A percentile compares a stretch with the other conserved stretches of the same genome.
Conservation (phyloP, 495 filamentous ascomycete genomes). For the Paragyromitra xinjiangensis region DNA sequence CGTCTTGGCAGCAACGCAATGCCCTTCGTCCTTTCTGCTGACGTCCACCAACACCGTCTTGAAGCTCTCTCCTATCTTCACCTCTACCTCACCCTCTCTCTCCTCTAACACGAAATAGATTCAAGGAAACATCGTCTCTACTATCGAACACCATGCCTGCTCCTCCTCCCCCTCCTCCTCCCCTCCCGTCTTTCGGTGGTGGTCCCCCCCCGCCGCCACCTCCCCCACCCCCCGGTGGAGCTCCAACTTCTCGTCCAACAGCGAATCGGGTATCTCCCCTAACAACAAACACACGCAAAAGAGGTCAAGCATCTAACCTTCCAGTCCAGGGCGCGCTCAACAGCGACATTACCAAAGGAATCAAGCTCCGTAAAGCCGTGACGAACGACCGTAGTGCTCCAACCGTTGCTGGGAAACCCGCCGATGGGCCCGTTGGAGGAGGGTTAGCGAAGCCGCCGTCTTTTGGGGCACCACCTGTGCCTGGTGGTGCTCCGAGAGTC, state of each 20-base stretch:
- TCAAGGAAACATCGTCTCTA: neutral
- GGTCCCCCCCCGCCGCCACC: conserved; percentile 55
- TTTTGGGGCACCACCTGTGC: conserved; percentile 82
- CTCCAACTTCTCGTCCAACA: conserved; percentile 16
- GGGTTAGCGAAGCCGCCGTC: conserved; percentile 65
- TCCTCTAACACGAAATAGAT: neutral
- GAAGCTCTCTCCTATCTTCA: neutral
- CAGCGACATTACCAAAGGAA: conserved; percentile 85
- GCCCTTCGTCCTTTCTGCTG: neutral
- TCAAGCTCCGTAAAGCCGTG: conserved; percentile 81
- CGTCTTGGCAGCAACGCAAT: conserved; percentile 32
- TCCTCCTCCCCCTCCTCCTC: conserved; percentile 54
- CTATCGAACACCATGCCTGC: conserved; percentile 34
- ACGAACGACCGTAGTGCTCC: conserved; percentile 97
- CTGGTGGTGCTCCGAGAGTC: conserved; percentile 69
- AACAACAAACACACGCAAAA: conserved; percentile 16
- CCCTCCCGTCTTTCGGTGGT: conserved; percentile 35
- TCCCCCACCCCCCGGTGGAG: conserved; percentile 52
- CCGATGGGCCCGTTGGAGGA: conserved; percentile 64
- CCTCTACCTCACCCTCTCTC: neutral
- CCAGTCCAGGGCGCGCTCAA: conserved; percentile 80
- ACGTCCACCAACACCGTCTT: neutral
- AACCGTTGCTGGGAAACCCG: conserved; percentile 59
- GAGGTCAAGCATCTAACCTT: conserved; percentile 58
- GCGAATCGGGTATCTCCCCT: conserved; percentile 48